Base-by-base conservation (phyloP, 768 basidiomycete genomes). In the Auricularia sp. region DNA sequence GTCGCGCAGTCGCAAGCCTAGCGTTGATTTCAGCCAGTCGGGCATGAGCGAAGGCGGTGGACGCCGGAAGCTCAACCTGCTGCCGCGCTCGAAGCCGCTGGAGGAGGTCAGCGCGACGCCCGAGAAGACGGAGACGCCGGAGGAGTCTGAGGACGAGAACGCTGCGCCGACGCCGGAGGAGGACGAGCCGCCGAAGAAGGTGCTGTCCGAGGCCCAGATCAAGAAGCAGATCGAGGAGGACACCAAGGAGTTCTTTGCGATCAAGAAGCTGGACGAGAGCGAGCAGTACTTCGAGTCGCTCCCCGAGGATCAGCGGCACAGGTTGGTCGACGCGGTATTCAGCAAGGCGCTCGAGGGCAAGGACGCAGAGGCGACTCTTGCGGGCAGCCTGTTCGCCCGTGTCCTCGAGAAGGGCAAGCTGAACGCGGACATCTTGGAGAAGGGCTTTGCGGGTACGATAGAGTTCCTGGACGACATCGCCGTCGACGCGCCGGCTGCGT, bases 401-500 rank as follows among this genome's bases (percentile, higher is more conserved):
- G 85, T 85, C 8, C 76, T 79, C 37, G 81, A 81, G 54, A 89
- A 87, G 76, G 79, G 78, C 51, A 77, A 87, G 36, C 85, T 87
- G 68, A 79, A 84, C 1, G 62, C 80, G 3, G 82, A 81, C 3
- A 74, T 82, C 3, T 87, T 97, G 73, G 88, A 92, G 75, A 82
- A 87, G 65, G 92, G 92, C 14, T 86, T 96, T 73, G 72, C 72
- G 58, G 80, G 82, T 0, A 80, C 85, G 62, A 85, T 87, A 34
- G 91, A 93, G 75, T 76, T 87, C 64, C 81, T 98, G 70, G 92
- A 94, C 70, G 94, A 98, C 72, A 83, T 94, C 65, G 87, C 88
- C 36, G 87, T 94, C 69, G 94, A 98, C 73, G 90, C 89, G 58
- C 95, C 96, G 8, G 88, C 87, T 71, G 96, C 94, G 0, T 88